These are phyloP conservation scores for Leccinum fibrillosum DNA, from an alignment of 768 basidiomycete species.

Conservation along the genomic window DNA sequence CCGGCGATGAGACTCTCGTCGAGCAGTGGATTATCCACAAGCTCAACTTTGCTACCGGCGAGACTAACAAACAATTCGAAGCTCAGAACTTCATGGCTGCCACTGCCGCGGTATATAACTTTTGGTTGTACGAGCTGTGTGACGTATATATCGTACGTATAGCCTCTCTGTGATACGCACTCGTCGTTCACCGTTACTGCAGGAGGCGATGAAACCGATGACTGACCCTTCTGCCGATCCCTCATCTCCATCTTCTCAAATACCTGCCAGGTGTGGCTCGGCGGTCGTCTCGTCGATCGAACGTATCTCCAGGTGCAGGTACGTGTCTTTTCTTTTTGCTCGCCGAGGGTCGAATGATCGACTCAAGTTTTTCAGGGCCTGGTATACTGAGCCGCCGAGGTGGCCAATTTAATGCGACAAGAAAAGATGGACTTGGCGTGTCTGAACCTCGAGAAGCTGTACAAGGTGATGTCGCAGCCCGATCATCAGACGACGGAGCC, in stretches of 20 bases:
- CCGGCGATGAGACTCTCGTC: slow-evolving; percentile 86
- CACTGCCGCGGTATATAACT: slow-evolving; percentile 80
- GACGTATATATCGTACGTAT: slow-evolving; percentile 91
- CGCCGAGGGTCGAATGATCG: background rate
- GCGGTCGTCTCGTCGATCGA: slow-evolving; percentile 67
- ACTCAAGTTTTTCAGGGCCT: slow-evolving; percentile 59
- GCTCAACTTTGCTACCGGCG: slow-evolving; percentile 74
- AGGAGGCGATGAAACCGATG: slow-evolving; percentile 99
- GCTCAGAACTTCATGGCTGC: slow-evolving; percentile 93
- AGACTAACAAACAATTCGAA: slow-evolving; percentile 71
- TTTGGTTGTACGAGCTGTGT: slow-evolving; percentile 99
- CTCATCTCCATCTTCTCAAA: slow-evolving; percentile 64
- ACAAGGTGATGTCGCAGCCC: too few species aligned
- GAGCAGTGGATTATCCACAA: slow-evolving; percentile 97
- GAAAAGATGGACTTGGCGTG: too few species aligned
- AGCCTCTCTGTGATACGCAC: slow-evolving; percentile 41
- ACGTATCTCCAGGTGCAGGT: slow-evolving; percentile 87
- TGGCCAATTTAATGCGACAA: too few species aligned
- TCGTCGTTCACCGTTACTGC: slow-evolving; percentile 9
- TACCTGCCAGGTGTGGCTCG: slow-evolving; percentile 57
- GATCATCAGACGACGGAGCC: too few species aligned
- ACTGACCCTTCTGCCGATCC: slow-evolving; percentile 71
- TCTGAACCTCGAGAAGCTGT: too few species aligned
- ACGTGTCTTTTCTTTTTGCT: slow-evolving; percentile 18
- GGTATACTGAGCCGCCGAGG: slow-evolving; percentile 87